phyloP scores from a whole-genome alignment of 2,329 filamentous ascomycete genomes.

The Clonostachys chloroleuca region DNA sequence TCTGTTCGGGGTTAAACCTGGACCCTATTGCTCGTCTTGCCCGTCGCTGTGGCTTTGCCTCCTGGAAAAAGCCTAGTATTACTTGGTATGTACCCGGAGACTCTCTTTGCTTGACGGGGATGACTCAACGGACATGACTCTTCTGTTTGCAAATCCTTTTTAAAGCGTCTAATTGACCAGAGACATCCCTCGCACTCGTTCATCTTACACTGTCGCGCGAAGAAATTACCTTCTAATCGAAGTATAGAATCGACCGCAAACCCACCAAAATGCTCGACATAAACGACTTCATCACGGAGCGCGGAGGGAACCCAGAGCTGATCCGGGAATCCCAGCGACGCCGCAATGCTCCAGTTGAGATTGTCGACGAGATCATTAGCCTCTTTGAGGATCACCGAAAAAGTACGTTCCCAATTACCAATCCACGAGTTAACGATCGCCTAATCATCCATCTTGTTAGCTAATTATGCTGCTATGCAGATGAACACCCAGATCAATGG shows the following conservation, averaged over 20 bases:
- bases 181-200: no score
- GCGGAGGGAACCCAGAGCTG: constrained; percentile 85
- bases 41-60: no score
- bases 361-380: constrained; percentile 86
- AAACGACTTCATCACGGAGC: constrained; percentile 75
- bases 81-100: no score
- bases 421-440: background rate
- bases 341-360: constrained; percentile 73
- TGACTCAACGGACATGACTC: no score
- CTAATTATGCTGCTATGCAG: constrained; percentile 75
- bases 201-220: background rate
- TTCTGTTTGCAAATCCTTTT: no score
- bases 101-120: no score
- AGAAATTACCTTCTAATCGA: no score
- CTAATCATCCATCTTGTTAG: constrained; percentile 11
- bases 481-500: constrained; percentile 82
- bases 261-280: constrained; percentile 63
- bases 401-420: constrained; percentile 40
- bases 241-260: background rate
- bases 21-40: no score
- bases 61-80: no score
- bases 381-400: constrained; percentile 82
- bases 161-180: no score
- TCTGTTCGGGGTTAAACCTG: no score
- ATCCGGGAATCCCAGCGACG: constrained; percentile 89